Base-by-base conservation (phyloP, 148 eudicot species). In the Chenopodium album region DNA sequence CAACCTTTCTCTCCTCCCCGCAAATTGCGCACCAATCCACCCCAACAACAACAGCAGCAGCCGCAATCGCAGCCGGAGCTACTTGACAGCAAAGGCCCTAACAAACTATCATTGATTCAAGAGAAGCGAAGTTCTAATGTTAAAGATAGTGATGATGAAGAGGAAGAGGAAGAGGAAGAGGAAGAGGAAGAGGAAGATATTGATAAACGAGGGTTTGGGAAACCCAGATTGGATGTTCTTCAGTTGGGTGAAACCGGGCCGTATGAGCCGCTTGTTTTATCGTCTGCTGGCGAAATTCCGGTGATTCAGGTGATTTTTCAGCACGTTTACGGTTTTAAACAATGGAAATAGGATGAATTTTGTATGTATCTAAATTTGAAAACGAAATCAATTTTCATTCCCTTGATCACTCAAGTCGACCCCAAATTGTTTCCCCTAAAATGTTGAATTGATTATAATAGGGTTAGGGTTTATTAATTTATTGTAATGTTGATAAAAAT, bases 181-280 rank as follows among this genome's bases (percentile, higher is more conserved):
- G n/a, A 82, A 1, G 83, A 48, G 14, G 82, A 83, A 11, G 88
- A 83, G 1, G 80, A 90, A 7, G 89, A 88, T 34, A 62, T 63
- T 64, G 56, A 64, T 29, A 70, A 73, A 34, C 76, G 34, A 81
- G 83, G 87, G 79, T 84, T 86, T 78, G 85, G 78, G 3, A 85
- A 77, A 65, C 85, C 89, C 68, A 87, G 83, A 63, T 83, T 86
- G 89, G 94, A 89, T 80, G 60, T 84, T 77, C 78, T 81, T 19
- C 82, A 73, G 22, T 90, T 93, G 84, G 94, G 93, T 76, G 88
- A 86, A 9, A 88, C 90, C 0, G 98, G 98, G 4, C 97, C 97
- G 9, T 95, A 86, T 79, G 93, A 90, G 71, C 98, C 98, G 4
- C 83, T 95, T 34, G 60, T 88, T 71, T 87, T 95, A 85, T 91